phyloP scores from a whole-genome alignment of 148 eudicot species.

The Arctostaphylos glauca region DNA sequence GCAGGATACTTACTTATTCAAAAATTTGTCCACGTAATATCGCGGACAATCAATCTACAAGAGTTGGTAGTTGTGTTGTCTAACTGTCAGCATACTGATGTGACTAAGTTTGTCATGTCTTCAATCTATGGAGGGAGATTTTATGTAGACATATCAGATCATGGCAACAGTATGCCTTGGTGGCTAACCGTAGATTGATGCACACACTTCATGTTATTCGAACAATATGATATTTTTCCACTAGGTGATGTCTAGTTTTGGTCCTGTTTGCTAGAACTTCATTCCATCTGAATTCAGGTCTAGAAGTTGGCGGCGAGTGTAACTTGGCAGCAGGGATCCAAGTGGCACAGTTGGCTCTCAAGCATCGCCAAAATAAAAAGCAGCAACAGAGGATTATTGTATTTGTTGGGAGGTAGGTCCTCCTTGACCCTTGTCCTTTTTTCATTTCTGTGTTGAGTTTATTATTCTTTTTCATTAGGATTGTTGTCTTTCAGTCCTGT shows the following conservation, averaged over 20 bases:
- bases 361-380: conserved; percentile 97
- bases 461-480: conserved; percentile 9
- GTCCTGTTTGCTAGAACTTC: conserved; percentile 11
- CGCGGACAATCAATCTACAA: background rate
- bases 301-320: conserved; percentile 93
- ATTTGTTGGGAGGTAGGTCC: conserved; percentile 77
- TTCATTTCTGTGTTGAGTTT: background rate
- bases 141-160: background rate
- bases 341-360: conserved; percentile 95
- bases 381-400: conserved; percentile 96
- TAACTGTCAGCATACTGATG: background rate
- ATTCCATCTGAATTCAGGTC: conserved; percentile 42
- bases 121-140: background rate
- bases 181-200: background rate
- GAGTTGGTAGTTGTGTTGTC: background rate
- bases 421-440: background rate
- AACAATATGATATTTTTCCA: background rate
- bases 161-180: background rate
- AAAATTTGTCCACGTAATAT: background rate
- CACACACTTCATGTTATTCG: background rate
- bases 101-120: background rate
- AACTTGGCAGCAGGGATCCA: conserved; percentile 96
- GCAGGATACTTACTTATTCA: too few relatives aligned
- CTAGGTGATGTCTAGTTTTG: background rate
- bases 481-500: conserved; percentile 56